Evolutionary conservation across 2,329 filamentous ascomycete genomes (phyloP), one percentile per base, ranked within the genome.

Genomic region (Aschersonia sp.): DNA sequence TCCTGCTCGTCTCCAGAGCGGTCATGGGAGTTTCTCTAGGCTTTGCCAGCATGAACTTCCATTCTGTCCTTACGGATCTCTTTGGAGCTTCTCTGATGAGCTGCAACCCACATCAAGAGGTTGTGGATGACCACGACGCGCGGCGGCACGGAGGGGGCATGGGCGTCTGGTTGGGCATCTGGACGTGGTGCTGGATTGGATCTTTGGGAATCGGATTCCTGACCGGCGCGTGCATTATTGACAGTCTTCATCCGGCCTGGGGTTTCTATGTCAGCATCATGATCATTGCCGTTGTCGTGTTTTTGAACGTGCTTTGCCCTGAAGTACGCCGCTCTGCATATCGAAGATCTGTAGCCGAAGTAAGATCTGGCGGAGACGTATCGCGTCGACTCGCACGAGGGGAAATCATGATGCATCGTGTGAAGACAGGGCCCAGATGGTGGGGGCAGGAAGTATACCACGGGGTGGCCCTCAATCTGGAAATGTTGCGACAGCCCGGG

Each of bases 361-460:
- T 83, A 35, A 68, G 75, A 57, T 69, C 62, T 43, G 72, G 71
- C 52, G 58, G 72, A 55, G 59, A 70, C 53, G 63, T 78, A 32
- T 77, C 73, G 37, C 67, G 72, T 41, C 70, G 79, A 48, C 68
- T 88, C 10, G 81, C 80, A 31, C 73, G 81, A 42, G 84, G 85
- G 2, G 84, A 89, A 59, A 71, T 87, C 55, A 88, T 81, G 68
- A 77, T 89, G 69, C 83, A 88, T 59, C 74, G 86, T 50, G 73
- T 77, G 47, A 76, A 82, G 47, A 81, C 78, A 45, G 83, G 83
- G 0, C 85, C 84, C 0, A 78, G 68, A 54, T 87, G 83, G 76
- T 88, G 83, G 83, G 81, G 79, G 44, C 76, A 89, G 60, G 84
- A 89, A 59, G 73, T 87, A 29, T 78, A 78, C 61, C 83, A 85